Evolutionary conservation across 2,329 filamentous ascomycete genomes (phyloP).

Genomic region (Neospermospora avenae): DNA sequence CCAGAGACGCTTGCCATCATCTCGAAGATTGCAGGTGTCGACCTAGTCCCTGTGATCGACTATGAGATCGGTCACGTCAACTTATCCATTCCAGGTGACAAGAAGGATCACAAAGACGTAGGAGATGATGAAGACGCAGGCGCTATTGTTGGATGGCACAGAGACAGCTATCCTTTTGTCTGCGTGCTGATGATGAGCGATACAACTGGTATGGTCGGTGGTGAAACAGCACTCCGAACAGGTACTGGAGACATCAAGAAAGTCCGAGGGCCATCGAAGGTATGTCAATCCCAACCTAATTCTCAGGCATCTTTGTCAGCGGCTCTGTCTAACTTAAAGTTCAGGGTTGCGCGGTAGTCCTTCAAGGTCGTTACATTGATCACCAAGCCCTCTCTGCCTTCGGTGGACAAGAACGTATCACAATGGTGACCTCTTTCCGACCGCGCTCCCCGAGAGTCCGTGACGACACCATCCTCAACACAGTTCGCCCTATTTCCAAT

Average conservation of each 20-base stretch:
- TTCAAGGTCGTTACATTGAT: constrained; percentile 45
- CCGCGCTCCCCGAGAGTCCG: constrained; percentile 39
- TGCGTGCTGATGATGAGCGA: constrained; percentile 51
- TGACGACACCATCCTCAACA: constrained; percentile 41
- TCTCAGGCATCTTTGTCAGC: constrained; percentile 7
- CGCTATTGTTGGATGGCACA: constrained; percentile 47
- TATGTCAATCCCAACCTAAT: constrained; percentile 24
- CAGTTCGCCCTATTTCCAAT: constrained; percentile 38
- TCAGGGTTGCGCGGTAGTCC: constrained; percentile 41
- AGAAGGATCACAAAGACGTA: constrained; percentile 21
- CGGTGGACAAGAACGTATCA: constrained; percentile 44
- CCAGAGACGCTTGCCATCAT: constrained; percentile 52
- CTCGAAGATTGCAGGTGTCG: constrained; percentile 55
- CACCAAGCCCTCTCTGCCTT: constrained; percentile 42
- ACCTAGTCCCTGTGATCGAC: constrained; percentile 53
- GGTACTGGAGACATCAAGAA: constrained; percentile 44
- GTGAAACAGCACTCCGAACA: constrained; percentile 60
- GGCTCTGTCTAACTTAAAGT: no score
- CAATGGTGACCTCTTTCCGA: constrained; percentile 45
- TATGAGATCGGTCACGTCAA: constrained; percentile 59
- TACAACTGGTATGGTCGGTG: constrained; percentile 45
- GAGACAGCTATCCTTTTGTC: constrained; percentile 49
- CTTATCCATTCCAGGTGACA: constrained; percentile 41
- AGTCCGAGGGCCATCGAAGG: constrained; percentile 43
- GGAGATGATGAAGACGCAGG: constrained; percentile 30